Conservation (phyloP, 768 basidiomycete species). For the Lactarius akahatsu region DNA sequence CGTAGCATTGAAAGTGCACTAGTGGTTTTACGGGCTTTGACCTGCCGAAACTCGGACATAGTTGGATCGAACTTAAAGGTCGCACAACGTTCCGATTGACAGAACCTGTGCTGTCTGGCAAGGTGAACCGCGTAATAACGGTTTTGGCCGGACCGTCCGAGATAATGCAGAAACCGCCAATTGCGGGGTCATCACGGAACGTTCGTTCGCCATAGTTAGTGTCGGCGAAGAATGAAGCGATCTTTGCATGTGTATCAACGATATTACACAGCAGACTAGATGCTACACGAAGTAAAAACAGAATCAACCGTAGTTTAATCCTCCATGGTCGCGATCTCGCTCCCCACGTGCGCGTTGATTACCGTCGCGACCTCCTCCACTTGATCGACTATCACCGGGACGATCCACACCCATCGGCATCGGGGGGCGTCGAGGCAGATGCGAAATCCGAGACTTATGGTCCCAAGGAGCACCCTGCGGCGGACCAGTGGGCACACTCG, state of each 20-base stretch:
- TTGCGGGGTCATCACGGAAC: no score
- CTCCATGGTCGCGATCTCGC: conserved; percentile 29
- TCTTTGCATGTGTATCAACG: neutral
- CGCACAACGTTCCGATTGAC: neutral
- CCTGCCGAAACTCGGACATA: conserved; percentile 11
- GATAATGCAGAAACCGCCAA: no score
- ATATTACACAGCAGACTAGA: neutral
- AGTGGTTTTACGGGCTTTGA: conserved; percentile 19
- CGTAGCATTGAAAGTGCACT: conserved; percentile 7
- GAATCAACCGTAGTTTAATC: conserved; percentile 37
- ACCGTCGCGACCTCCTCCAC: conserved; percentile 24
- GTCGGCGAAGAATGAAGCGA: neutral
- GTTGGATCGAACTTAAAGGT: neutral
- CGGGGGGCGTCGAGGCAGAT: conserved; percentile 28
- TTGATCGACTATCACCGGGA: conserved; percentile 17
- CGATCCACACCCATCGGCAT: conserved; percentile 27
- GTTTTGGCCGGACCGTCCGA: no score
- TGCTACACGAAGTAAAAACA: conserved; percentile 2
- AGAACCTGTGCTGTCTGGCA: neutral
- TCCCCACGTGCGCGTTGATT: conserved; percentile 26
- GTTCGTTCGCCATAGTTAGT: neutral
- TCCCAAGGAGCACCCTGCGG: conserved; percentile 18
- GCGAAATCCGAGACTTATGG: conserved; percentile 24
- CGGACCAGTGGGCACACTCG: conserved; percentile 2
- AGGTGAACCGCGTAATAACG: neutral